phyloP scores from a whole-genome alignment of 345 rosid species.

The Corchorus capsularis region DNA sequence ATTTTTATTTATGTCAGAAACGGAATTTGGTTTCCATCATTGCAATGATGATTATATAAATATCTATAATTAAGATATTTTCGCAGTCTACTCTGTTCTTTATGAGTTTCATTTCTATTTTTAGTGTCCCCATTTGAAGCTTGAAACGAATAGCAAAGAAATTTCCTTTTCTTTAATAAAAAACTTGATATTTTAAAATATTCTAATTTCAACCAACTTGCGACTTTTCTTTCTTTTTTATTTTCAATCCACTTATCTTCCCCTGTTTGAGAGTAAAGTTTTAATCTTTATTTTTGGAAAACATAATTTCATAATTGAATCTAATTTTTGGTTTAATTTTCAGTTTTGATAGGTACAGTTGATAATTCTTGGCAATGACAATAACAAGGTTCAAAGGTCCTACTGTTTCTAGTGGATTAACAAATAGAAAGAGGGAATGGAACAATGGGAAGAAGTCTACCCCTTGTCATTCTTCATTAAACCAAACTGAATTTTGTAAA shows the following conservation, averaged over 20 bases:
- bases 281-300: not conserved
- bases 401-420: slow-evolving; percentile 37
- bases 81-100: not conserved
- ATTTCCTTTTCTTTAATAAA: not conserved
- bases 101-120: too few relatives aligned
- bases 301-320: not conserved
- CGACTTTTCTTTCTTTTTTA: not conserved
- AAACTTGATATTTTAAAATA: too few relatives aligned
- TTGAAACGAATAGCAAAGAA: not conserved
- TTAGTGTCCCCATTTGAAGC: not conserved
- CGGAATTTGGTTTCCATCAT: too few relatives aligned
- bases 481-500: slow-evolving; percentile 21
- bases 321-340: not conserved
- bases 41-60: too few relatives aligned
- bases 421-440: slow-evolving; percentile 29
- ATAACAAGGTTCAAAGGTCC: slow-evolving; percentile 42
- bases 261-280: not conserved
- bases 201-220: not conserved
- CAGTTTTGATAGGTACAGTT: not conserved
- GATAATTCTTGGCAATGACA: slow-evolving; percentile 32
- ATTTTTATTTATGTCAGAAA: not conserved
- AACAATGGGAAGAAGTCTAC: slow-evolving; percentile 21
- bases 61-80: not conserved
- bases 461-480: slow-evolving; percentile 23
- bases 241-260: not conserved